Evolutionary conservation across 2,329 filamentous ascomycete genomes (phyloP).

Genomic region (Passalora sequoiae): DNA sequence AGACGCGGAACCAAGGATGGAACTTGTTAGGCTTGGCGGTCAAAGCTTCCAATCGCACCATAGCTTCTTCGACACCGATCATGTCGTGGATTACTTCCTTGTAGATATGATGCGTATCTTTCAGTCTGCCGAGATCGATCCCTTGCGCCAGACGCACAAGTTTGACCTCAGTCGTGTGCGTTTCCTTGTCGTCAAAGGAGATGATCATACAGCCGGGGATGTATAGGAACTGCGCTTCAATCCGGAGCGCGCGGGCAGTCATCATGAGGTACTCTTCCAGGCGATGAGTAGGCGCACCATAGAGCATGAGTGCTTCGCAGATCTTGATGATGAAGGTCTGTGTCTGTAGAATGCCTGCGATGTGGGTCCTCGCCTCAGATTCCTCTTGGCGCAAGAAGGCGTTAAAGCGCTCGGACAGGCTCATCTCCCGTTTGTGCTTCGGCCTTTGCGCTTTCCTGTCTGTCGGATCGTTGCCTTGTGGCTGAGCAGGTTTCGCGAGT

Average conservation of each 20-base stretch:
- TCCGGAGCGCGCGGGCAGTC: slow-evolving; percentile 81
- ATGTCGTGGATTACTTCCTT: slow-evolving; percentile 74
- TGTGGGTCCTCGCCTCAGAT: slow-evolving; percentile 56
- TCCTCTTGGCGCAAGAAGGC: slow-evolving; percentile 40
- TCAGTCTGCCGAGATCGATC: slow-evolving; percentile 67
- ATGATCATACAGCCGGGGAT: slow-evolving; percentile 92
- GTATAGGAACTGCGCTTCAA: slow-evolving; percentile 85
- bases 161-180: slow-evolving; percentile 76
- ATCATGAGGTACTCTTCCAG: slow-evolving; percentile 89
- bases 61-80: slow-evolving; percentile 67
- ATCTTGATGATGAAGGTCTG: slow-evolving; percentile 81
- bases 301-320: slow-evolving; percentile 81
- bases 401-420: slow-evolving; percentile 7
- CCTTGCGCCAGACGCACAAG: slow-evolving; percentile 64
- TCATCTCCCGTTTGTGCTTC: slow-evolving; percentile 18
- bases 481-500: slow-evolving; percentile 38
- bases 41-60: slow-evolving; percentile 57
- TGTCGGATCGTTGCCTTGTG: slow-evolving; percentile 34
- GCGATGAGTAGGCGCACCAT: slow-evolving; percentile 84
- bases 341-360: slow-evolving; percentile 66
- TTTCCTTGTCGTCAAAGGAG: slow-evolving; percentile 70
- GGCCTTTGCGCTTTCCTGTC: slow-evolving; percentile 27
- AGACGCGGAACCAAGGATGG: slow-evolving; percentile 46
- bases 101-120: slow-evolving; percentile 71
- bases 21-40: slow-evolving; percentile 54